Base-by-base conservation (phyloP, 768 basidiomycete species). In the Neoboletus brunneissimus region DNA sequence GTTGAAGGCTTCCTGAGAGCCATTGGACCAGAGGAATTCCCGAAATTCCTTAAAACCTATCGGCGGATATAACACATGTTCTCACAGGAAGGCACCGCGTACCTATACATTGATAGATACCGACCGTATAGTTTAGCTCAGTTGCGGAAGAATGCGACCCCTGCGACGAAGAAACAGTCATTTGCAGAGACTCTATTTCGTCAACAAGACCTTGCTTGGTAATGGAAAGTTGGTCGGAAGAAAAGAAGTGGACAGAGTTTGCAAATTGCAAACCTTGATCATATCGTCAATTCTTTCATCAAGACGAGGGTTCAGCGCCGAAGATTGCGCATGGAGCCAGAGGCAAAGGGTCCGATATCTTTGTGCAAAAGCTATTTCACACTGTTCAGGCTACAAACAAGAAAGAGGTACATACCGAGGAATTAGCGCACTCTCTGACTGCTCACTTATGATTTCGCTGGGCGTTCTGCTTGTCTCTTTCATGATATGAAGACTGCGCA, bases 31-130 rank as follows among this genome's bases (percentile, higher is more conserved):
- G 27, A 93, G 74, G 71, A 89, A 87, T 23, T 77, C 67, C 59
- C 85, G 77, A 65, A 99, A 98, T 72, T 98, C 96, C 69, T 88
- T 93, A 75, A 91, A 98, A 6, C 97, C 96, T 98, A 63, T 38
- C 18, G 43, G 23, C 12, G 35, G 49, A 43, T 67, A 53, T 53
- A 59, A 58, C n/a, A 44, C 38, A 40, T 32, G 20, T 25, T 20
- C 44, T 18, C 35, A 32, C 25, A 31, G 10, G 47, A 51, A 45
- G 22, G 49, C 64, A 40, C 38, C 18, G 8, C 72, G 42, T 65
- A 89, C 95, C 96, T 57, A 99, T 99, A 0, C 92, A 84, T 69
- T 99, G 97, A 72, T 90, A 98, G 54, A 98, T 89, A 1, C 97
- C 96, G 11, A 87, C 71, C 0, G 90, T 90, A 64, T 85, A 88